phyloP scores from a whole-genome alignment of 2,329 filamentous ascomycete genomes.

The Epicoccum nigrum region DNA sequence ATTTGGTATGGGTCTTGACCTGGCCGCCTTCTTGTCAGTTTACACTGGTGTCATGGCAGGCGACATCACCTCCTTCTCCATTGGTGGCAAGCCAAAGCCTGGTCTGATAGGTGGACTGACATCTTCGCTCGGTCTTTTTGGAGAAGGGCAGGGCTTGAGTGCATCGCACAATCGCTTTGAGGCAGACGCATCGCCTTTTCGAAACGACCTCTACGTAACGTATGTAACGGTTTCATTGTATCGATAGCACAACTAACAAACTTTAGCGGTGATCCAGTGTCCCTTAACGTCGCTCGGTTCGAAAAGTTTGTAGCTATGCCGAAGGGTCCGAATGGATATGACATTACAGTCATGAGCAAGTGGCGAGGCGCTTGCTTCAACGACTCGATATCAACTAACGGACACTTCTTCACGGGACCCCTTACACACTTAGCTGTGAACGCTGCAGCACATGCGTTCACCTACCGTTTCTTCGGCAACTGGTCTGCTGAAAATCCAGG shows the following conservation, averaged over 20 bases:
- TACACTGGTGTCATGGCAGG: constrained; percentile 44
- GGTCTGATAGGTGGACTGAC: constrained; percentile 19
- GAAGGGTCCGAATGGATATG: constrained; percentile 14
- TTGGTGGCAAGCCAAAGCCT: constrained; percentile 51
- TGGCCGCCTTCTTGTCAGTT: constrained; percentile 40
- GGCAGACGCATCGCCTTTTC: constrained; percentile 39
- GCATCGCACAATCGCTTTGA: constrained; percentile 46
- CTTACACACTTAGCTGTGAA: constrained; percentile 6
- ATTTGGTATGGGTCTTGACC: constrained; percentile 45
- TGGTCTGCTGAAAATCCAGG: constrained; percentile 48
- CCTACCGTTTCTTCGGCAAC: constrained; percentile 41
- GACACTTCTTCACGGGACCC: constrained; percentile 2
- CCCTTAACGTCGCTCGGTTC: constrained; percentile 3
- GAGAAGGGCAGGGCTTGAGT: constrained; percentile 32
- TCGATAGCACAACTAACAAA: not conserved
- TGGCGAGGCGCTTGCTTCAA: constrained; percentile 24
- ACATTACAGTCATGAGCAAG: constrained; percentile 5
- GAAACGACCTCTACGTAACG: constrained; percentile 33
- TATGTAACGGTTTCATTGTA: not conserved
- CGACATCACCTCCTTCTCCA: constrained; percentile 55
- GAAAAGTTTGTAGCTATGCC: constrained; percentile 12
- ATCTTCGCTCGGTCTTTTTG: constrained; percentile 24
- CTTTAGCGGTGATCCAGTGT: constrained; percentile 5
- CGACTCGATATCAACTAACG: constrained; percentile 5
- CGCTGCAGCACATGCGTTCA: constrained; percentile 15